phyloP scores from a whole-genome alignment of 345 rosid genomes.

The Salix suchowensis region DNA sequence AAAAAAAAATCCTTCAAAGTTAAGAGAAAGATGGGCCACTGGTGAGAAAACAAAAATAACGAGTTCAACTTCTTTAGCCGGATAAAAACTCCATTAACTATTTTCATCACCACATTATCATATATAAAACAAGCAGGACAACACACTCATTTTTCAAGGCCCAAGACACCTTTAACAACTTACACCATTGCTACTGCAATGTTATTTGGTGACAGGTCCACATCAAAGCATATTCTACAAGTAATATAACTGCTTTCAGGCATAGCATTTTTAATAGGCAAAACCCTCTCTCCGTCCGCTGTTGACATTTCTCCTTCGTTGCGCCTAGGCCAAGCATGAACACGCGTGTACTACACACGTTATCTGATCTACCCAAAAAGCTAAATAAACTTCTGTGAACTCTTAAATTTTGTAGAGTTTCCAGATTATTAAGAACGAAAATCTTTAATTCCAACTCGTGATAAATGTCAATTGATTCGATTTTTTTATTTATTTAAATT shows the following conservation, averaged over 20 bases:
- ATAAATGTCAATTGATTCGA: background rate
- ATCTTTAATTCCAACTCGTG: background rate
- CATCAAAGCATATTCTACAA: constrained; percentile 48
- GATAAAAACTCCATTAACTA: background rate
- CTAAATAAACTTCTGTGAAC: background rate
- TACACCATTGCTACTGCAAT: constrained; percentile 95
- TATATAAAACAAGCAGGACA: background rate
- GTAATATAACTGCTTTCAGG: constrained; percentile 35
- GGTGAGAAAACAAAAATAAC: background rate
- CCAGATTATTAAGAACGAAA: background rate
- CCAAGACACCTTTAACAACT: constrained; percentile 98
- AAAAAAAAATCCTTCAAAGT: background rate
- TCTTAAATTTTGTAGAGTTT: background rate
- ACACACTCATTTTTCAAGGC: constrained; percentile 92
- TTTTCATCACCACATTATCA: background rate
- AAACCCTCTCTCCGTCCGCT: constrained; percentile 30
- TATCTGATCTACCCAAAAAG: background rate
- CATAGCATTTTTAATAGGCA: constrained; percentile 23
- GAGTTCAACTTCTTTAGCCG: background rate
- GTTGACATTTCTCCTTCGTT: constrained; percentile 46
- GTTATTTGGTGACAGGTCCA: constrained; percentile 86
- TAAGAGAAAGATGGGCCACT: background rate
- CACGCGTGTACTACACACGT: background rate
- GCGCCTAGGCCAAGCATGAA: constrained; percentile 29
- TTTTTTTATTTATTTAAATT: background rate